A percentile compares a stretch with the other conserved stretches of the same genome.
phyloP scores from a whole-genome alignment of 441 rosid genomes.

The Croton laevigatus region DNA sequence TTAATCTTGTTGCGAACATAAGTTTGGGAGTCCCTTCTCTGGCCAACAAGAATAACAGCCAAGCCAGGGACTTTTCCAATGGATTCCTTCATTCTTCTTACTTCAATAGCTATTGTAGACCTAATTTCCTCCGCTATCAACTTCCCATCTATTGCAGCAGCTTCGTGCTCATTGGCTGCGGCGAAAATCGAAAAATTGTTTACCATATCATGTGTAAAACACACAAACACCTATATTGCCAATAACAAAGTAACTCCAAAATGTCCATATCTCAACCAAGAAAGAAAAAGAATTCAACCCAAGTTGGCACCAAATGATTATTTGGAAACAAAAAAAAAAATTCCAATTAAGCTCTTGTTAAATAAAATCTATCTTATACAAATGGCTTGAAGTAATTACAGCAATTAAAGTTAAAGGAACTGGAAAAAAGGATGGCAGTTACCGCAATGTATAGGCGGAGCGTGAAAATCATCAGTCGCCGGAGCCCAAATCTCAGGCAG shows the following conservation, averaged over 20 bases:
- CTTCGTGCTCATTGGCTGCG: constrained; percentile 39
- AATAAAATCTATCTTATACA: background rate
- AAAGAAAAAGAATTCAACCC: background rate
- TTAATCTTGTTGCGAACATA: constrained; percentile 79
- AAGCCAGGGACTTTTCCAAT: constrained; percentile 81
- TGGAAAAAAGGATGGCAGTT: constrained; percentile 13
- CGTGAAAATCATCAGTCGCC: constrained; percentile 16
- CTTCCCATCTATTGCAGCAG: constrained; percentile 71
- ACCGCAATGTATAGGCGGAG: constrained; percentile 29
- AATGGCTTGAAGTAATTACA: background rate
- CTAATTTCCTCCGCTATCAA: constrained; percentile 73
- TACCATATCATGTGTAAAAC: background rate
- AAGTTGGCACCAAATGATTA: background rate
- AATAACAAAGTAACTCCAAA: background rate
- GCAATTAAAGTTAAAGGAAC: background rate
- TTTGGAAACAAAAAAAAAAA: background rate
- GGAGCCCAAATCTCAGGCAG: constrained; percentile 70
- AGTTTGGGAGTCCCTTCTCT: constrained; percentile 74
- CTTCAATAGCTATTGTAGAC: constrained; percentile 52
- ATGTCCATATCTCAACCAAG: background rate
- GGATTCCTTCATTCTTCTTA: constrained; percentile 62
- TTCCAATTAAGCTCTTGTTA: background rate
- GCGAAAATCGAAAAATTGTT: constrained; percentile 13
- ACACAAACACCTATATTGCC: background rate
- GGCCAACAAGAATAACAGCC: constrained; percentile 83